Conservation (phyloP, 73 alveolate genomes). For the Paramecium bursaria region DNA sequence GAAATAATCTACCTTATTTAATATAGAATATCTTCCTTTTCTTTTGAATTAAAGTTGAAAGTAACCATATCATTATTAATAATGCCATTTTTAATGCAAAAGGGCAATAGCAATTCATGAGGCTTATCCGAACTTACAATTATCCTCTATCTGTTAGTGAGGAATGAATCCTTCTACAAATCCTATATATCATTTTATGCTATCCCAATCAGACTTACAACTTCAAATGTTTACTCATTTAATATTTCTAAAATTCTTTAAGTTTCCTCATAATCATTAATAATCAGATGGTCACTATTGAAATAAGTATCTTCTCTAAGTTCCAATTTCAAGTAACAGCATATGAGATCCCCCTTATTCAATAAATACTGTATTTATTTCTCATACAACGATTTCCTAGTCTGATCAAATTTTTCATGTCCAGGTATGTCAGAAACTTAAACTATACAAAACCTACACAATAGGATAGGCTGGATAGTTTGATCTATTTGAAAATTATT, state of each 20-base stretch:
- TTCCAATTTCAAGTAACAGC: conserved; percentile 26
- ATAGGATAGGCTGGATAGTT: background rate
- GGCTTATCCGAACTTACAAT: conserved; percentile 44
- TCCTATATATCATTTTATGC: conserved; percentile 11
- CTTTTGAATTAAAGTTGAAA: conserved; percentile 1
- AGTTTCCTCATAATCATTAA: conserved; percentile 37
- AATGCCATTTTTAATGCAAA: conserved; percentile 32
- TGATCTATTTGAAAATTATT: conserved; percentile 4
- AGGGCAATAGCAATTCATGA: conserved; percentile 37
- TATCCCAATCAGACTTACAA: conserved; percentile 44
- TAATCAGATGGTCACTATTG: background rate
- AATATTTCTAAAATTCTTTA: background rate
- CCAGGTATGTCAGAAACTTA: conserved; percentile 47
- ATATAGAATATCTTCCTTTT: conserved; percentile 44
- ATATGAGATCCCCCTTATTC: conserved; percentile 36
- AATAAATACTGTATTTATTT: conserved; percentile 21
- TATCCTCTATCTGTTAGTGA: conserved; percentile 28
- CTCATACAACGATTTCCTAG: conserved; percentile 3
- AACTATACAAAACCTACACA: conserved; percentile 56
- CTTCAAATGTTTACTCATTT: conserved; percentile 15
- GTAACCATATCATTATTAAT: conserved; percentile 27
- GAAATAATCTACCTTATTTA: conserved; percentile 15
- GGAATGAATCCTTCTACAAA: conserved; percentile 11
- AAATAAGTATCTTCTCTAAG: background rate
- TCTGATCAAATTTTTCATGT: conserved; percentile 42